Base-by-base conservation (phyloP, 73 alveolate species). In the Stentor coeruleus region DNA sequence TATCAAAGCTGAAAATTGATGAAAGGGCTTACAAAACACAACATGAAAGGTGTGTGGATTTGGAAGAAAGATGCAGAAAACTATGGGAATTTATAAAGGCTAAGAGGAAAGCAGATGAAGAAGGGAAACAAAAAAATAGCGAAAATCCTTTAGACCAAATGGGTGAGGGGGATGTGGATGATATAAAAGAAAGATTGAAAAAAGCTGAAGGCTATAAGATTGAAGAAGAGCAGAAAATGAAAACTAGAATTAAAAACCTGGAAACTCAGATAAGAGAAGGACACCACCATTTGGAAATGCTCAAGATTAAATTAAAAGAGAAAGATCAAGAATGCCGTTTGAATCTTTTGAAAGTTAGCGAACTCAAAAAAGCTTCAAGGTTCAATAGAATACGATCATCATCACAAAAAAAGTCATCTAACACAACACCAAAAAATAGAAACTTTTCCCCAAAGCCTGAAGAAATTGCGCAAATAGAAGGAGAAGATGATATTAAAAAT, bases 31-130 rank as follows among this genome's bases (percentile, higher is more conserved):
- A 14, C 6, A 60, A 60, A 60, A 26, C 41, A 6, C 41, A 60
- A 35, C 80, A 60, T 60, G 80, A 35, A 28, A 60, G 28, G 28
- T 60, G 41, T 60, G 80, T 60, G 11, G 80, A 60, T 35, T 26
- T 60, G 20, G 80, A 60, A 60, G 36, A 60, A 60, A 60, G 28
- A 35, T 60, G 58, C 6, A 6, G 41, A 60, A 60, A 60, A 60
- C 80, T 60, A 6, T 49, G 6, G 28, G 66, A 60, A 60, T 11
- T 35, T 6, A 60, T 60, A 14, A 35, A 60, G 36, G 80, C 80
- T 14, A 60, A 14, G 28, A 60, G 28, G 28, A 60, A 28, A 26
- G 80, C 11, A 11, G 37, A 35, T 11, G 37, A 60, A 60, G 41
- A 28, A n/a, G n/a, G n/a, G n/a, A 49, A 49, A 20, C 6, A 49